Conservation (phyloP, 768 basidiomycete genomes). For the Mrakia gelida region DNA sequence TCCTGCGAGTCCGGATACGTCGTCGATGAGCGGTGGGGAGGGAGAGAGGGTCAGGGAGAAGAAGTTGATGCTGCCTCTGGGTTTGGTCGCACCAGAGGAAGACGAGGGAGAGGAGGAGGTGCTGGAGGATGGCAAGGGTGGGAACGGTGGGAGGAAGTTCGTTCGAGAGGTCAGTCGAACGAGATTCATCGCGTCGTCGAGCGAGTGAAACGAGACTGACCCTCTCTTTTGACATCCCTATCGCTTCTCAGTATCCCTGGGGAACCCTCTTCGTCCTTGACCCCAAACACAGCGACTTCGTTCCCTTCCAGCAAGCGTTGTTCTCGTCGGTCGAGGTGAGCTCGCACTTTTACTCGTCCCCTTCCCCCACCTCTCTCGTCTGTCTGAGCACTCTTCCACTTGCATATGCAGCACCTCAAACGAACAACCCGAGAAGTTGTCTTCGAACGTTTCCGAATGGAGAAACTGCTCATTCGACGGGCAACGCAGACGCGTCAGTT, state of each 20-base stretch:
- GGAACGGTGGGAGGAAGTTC: neutral
- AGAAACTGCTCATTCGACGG: neutral
- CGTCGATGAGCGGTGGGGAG: neutral
- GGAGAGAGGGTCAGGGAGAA: neutral
- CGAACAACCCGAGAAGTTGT: neutral
- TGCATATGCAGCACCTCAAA: neutral
- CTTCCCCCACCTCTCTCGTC: neutral
- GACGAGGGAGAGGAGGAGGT: constrained; percentile 47
- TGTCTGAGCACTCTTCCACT: neutral
- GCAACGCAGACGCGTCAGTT: constrained; percentile 1
- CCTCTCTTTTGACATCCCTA: neutral
- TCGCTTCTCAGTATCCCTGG: constrained; percentile 65
- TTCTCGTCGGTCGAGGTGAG: constrained; percentile 42
- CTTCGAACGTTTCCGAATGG: constrained; percentile 5
- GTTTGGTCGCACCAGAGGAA: neutral
- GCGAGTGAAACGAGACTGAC: neutral
- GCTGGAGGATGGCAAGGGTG: neutral
- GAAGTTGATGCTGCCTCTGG: neutral
- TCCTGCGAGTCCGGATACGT: neutral
- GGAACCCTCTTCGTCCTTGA: constrained; percentile 81
- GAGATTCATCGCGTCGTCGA: neutral
- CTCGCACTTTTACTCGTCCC: neutral
- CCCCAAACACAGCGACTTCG: constrained; percentile 82
- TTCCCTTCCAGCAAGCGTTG: constrained; percentile 74
- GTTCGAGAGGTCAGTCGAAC: neutral